Evolutionary conservation across 768 basidiomycete genomes (phyloP).

Genomic region (Macrolepiota fuliginosa): DNA sequence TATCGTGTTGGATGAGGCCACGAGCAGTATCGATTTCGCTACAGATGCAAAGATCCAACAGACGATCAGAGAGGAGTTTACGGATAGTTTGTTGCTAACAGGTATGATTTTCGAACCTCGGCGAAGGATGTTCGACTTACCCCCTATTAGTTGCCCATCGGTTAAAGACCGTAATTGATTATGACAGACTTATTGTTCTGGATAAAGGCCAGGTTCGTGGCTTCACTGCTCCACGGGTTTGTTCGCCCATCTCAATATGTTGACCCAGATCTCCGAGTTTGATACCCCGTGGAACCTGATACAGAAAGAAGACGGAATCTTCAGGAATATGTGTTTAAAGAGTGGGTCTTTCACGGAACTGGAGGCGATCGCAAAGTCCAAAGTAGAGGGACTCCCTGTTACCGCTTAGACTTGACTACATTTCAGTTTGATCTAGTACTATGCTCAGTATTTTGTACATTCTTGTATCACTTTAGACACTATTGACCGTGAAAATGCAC

Average conservation of each 20-base stretch:
- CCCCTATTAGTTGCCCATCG: constrained; percentile 61
- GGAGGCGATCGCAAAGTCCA: constrained; percentile 55
- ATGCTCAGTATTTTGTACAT: neutral
- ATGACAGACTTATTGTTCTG: constrained; percentile 75
- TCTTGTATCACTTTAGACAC: too few relatives aligned
- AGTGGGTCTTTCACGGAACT: constrained; percentile 64
- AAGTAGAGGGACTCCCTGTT: constrained; percentile 20
- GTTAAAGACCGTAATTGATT: constrained; percentile 75
- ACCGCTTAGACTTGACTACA: neutral
- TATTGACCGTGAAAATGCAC: too few relatives aligned
- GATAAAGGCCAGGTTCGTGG: constrained; percentile 56
- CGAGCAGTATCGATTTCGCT: constrained; percentile 82
- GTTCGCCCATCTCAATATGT: neutral
- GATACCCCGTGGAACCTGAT: constrained; percentile 74
- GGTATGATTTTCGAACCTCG: constrained; percentile 37
- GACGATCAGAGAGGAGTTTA: constrained; percentile 85
- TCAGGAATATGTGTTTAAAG: constrained; percentile 67
- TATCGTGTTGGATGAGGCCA: too few relatives aligned
- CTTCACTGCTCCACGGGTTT: neutral
- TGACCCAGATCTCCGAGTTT: constrained; percentile 51
- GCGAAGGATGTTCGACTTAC: neutral
- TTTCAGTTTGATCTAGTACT: neutral
- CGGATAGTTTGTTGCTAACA: constrained; percentile 67
- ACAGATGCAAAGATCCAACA: constrained; percentile 90
- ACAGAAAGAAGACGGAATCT: constrained; percentile 57